Percentiles rank a stretch among this genome's conserved stretches.
Evolutionary conservation across 164 flowering plant genomes (phyloP).

Genomic region (Vitis cinerea): DNA sequence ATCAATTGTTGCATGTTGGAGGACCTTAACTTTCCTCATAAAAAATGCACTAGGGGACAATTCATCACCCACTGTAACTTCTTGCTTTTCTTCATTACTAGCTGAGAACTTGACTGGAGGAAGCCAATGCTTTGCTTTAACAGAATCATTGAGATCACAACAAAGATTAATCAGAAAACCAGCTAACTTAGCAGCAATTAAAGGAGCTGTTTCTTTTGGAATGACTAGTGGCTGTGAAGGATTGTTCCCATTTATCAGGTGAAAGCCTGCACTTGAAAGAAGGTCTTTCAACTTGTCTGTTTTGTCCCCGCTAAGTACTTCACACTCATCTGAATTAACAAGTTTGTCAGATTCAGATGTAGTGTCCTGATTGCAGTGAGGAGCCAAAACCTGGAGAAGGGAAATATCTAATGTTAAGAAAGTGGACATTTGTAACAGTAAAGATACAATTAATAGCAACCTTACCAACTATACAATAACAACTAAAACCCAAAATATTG

Average conservation of each 20-base stretch:
- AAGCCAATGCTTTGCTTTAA: constrained; percentile 90
- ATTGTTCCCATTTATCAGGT: constrained; percentile 91
- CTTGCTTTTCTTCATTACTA: constrained; percentile 58
- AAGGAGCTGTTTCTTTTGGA: constrained; percentile 83
- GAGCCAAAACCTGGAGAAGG: constrained; percentile 77
- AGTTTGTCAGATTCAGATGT: constrained; percentile 97
- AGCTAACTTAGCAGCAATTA: constrained; percentile 99
- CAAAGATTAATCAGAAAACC: constrained; percentile 96
- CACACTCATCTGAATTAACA: constrained; percentile 95
- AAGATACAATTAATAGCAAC: no score
- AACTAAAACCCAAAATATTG: no score
- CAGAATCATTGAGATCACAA: constrained; percentile 97
- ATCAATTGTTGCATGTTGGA: constrained; percentile 97
- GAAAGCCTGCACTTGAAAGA: constrained; percentile 93
- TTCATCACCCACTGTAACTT: constrained; percentile 54
- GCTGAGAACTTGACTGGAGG: constrained; percentile 92
- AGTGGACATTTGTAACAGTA: neutral
- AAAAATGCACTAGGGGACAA: constrained; percentile 90
- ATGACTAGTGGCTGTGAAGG: constrained; percentile 96
- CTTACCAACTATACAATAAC: no score
- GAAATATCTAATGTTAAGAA: constrained; percentile 3
- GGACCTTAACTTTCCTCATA: constrained; percentile 96
- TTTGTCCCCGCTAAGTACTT: constrained; percentile 95
- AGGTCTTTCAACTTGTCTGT: constrained; percentile 92
- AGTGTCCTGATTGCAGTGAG: constrained; percentile 96